Base-by-base conservation (phyloP, 345 rosid species). In the Moricandia moricandioides region DNA sequence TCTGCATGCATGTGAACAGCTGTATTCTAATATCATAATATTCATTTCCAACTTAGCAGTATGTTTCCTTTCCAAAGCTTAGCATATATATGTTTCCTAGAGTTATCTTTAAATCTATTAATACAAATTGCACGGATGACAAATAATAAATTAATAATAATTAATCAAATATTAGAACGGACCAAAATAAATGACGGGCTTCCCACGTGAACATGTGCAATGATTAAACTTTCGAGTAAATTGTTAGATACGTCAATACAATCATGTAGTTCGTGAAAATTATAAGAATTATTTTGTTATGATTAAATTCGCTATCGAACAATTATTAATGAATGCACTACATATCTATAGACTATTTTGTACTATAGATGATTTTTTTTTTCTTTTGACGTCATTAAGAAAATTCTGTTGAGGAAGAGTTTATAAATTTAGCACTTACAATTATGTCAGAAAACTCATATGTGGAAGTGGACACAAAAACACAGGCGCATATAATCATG, bases 191-290 rank as follows among this genome's bases (percentile, higher is more conserved):
- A 34, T 57, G 67, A 70, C 61, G 68, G 66, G 49, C 12, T 39
- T 62, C 78, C 66, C 74, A 74, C 78, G 78, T 73, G 70, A 62
- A 72, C 77, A 67, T 52, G 81, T 73, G 70, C 17, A 72, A 54
- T 73, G 69, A 79, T 56, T 67, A 57, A 33, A 62, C 27, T 74
- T 55, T 55, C 57, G 76, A 60, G 75, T 62, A 71, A 62, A 52
- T 57, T 70, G 67, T 31, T 77, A 57, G 71, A 65, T 70, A 45
- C 43, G 59, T 63, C 71, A 7, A 30, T 57, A 70, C 72, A 65
- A 77, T 77, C 80, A 70, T 71, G 67, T 57, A 61, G 62, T 77
- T 65, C 76, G 62, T 77, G 80, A 34, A 58, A 56, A 11, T 10
- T 56, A 57, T 21, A 65, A 65, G 58, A 58, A 65, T 58, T 77